Evolutionary conservation across 2,329 filamentous ascomycete species (phyloP), one percentile per base, ranked within the genome.

Genomic region (Penicillium psychrosexuale): DNA sequence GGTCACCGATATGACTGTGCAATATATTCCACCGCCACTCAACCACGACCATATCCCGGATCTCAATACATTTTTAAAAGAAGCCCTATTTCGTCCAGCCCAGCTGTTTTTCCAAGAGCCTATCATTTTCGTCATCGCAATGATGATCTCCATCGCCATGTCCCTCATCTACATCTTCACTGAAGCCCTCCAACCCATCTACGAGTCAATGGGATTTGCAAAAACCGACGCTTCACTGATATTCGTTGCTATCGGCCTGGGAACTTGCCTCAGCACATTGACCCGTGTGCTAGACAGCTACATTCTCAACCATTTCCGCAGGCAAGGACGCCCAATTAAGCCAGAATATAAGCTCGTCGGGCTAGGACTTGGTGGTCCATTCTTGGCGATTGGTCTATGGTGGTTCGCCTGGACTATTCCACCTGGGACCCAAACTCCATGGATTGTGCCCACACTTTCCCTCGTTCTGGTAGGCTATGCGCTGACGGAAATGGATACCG

Each of bases 81-180:
- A 74, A 5, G 69, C 73, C n/a, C 68, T 79, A 34, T 59, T 72
- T 47, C 67, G 75, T n/a, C 77, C 77, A 3, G 58, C 74, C 2
- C 66, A 66, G 7, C 69, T 81, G 7, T 73, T 80, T 52, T 71
- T 75, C 59, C 77, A 73, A 2, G 78, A 81, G 49, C 78, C 78
- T 0, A 75, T 81, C 37, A 73, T 81, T 28, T 71, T 76, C 36
- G 64, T 73, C 37, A 69, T 76, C 11, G 69, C 77, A 0, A 65
- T 77, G 22, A 76, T 80, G 58, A 75, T 71, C 8, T 74, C 74
- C 8, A 64, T 75, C 15, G 72, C 73, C 7, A 78, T 75, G 59
- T 76, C 72, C 0, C 66, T 80, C n/a, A 74, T 80, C 27, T 81
- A 80, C 56, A 72, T 80, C 3, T 78, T 80, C 58, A 75, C 77